Percentiles rank a stretch among this genome's conserved stretches.
Evolutionary conservation across 108 stramenopile genomes (phyloP).

Genomic region (Stephanodiscus minutulus): DNA sequence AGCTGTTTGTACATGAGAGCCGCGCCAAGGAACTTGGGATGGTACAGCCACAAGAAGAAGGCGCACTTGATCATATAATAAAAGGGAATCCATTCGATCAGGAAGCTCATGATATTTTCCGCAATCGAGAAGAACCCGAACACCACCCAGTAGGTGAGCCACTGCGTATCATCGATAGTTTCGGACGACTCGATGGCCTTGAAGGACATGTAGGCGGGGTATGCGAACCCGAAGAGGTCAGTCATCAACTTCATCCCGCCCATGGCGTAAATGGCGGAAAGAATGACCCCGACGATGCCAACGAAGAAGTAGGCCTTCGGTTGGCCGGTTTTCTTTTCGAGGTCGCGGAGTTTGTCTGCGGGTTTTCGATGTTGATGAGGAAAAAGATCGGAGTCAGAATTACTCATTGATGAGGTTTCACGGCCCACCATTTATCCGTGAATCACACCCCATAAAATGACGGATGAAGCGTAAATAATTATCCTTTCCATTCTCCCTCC

Average conservation of each 20-base stretch:
- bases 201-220: constrained; percentile 98
- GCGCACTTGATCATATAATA: constrained; percentile 81
- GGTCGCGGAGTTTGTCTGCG: constrained; percentile 74
- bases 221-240: constrained; percentile 90
- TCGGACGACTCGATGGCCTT: constrained; percentile 88
- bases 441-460: not conserved
- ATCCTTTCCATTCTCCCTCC: not conserved
- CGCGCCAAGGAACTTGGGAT: constrained; percentile 81
- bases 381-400: constrained; percentile 5
- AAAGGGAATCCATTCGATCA: constrained; percentile 72
- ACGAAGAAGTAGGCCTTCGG: constrained; percentile 79
- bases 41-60: constrained; percentile 85
- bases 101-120: constrained; percentile 53
- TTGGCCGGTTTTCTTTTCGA: constrained; percentile 81
- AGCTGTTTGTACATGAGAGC: constrained; percentile 70
- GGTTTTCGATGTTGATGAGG: constrained; percentile 3
- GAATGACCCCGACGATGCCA: constrained; percentile 39
- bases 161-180: constrained; percentile 86
- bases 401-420: not conserved
- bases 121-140: constrained; percentile 81
- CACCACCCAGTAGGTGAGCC: constrained; percentile 98
- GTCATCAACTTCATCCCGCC: constrained; percentile 84
- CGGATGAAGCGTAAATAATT: not conserved
- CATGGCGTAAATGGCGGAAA: constrained; percentile 46
- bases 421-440: not conserved